Evolutionary conservation across 352 stramenopile species (phyloP), one percentile per base, ranked within the genome.

Genomic region (Bremia lactucae): DNA sequence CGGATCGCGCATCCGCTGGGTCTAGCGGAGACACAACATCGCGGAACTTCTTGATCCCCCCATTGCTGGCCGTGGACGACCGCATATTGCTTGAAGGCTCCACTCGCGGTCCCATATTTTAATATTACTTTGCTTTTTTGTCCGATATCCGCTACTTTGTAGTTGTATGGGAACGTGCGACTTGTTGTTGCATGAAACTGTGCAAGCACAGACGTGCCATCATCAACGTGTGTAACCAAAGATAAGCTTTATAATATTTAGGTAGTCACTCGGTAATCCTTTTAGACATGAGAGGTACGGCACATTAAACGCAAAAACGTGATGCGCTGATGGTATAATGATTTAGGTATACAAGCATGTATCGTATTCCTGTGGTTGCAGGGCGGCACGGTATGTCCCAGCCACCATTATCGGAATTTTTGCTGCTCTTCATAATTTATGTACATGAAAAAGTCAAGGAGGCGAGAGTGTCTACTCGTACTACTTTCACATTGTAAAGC

Each of bases 11-110:
- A 51, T 88, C 76, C 4, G 76, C 72, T 3, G 71, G 72, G 36
- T 88, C 72, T 29, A 88, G 19, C 9, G 69, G 73, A 18, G 76
- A 88, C 36, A 85, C 68, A 11, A 66, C 69, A 18, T 61, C 54
- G 7, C 59, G 46, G 35, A 87, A 84, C 46, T 77, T 72, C 52
- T 84, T 83, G 38, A 80, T 63, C 2, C 61, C 40, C 29, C 46
- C 54, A 46, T 52, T 53, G 42, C 49, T 59, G 13, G 36, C 44
- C 8, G 44, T 49, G 14, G 54, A 48, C 28, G 53, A 58, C 31
- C 42, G 47, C 11, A 50, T 18, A 31, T 18, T 37, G 31, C 33
- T 58, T 20, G 28, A 23, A 19, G 37, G 37, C 23, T 50, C 48
- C 8, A 42, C 40, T 22, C 46, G 45, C 11, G 49, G 55, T 10